These are phyloP conservation scores for Ogataea hybrid DNA, from an alignment of 1,139 yeast species.

Conservation along the genomic window DNA sequence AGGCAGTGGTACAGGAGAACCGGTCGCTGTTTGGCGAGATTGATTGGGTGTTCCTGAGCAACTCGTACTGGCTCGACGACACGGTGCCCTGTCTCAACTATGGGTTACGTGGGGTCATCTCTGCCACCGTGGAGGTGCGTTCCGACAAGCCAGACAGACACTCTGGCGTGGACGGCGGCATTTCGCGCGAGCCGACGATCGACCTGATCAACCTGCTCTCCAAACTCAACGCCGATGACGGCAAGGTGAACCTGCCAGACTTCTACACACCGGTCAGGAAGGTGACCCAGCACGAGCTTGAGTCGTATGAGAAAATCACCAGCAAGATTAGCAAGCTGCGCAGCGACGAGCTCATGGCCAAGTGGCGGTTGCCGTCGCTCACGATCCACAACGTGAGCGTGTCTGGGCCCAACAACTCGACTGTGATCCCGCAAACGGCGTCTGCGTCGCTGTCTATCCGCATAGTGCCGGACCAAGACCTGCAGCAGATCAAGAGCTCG, in stretches of 20 bases:
- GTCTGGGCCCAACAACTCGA: slow-evolving; percentile 86
- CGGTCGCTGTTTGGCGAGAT: slow-evolving; percentile 58
- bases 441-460: slow-evolving; percentile 77
- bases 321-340: slow-evolving; percentile 40
- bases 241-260: slow-evolving; percentile 62
- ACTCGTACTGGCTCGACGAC: slow-evolving; percentile 94
- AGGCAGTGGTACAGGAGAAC: slow-evolving; percentile 54
- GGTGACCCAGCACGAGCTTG: slow-evolving; percentile 53
- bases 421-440: slow-evolving; percentile 85
- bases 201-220: slow-evolving; percentile 75
- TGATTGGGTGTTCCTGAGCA: slow-evolving; percentile 88
- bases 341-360: slow-evolving; percentile 55
- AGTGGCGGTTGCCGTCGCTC: slow-evolving; percentile 90
- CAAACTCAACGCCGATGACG: slow-evolving; percentile 53
- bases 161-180: slow-evolving; percentile 97
- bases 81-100: slow-evolving; percentile 87
- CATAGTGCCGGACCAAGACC: slow-evolving; percentile 84
- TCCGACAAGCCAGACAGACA: slow-evolving; percentile 86
- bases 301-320: slow-evolving; percentile 59
- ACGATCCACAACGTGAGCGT: slow-evolving; percentile 86
- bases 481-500: slow-evolving; percentile 51
- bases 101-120: slow-evolving; percentile 89
- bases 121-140: slow-evolving; percentile 66
- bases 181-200: slow-evolving; percentile 82
- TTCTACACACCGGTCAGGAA: slow-evolving; percentile 68